Base-by-base conservation (phyloP, 139 green algal species). In the Yamagishiella unicocca region DNA sequence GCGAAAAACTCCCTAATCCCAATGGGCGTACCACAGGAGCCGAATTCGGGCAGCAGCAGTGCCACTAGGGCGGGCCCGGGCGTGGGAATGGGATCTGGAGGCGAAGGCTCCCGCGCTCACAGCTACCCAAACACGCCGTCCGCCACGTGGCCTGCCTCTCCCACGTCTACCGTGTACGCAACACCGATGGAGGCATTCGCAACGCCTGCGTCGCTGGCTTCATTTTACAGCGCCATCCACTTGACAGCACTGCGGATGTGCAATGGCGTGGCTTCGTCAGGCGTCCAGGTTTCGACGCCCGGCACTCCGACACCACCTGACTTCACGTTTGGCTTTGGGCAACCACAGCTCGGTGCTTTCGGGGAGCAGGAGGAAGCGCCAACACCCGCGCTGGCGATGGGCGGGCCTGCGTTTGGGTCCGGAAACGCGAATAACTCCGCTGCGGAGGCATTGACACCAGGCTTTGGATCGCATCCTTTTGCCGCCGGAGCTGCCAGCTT, bases 121-220 rank as follows among this genome's bases (percentile, higher is more conserved):
- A 86, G 80, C 62, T 86, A 86, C 45, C 80, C 80, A 37, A 77
- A 77, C 80, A 86, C 80, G 1, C 80, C 80, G 8, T 53, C 42
- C 0, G 43, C 43, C 42, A 43, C 42, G 4, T 67, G 62, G 64
- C 45, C 62, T 2, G 43, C 43, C 3, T 86, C 80, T 2, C 61
- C 61, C 6, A 53, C 43, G 8, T 31, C 43, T 37, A 76, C 58
- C 33, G 33, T 86, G 2, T 86, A 54, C 22, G 80, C 64, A 9
- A 86, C 80, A 29, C 80, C 80, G 22, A 42, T 86, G 29, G 80
- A 86, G 22, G 80, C 80, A 4, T 86, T 86, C 45, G 19, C 62
- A 22, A 86, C 80, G 43, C 80, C 80, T 6, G 29, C n/a, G 10
- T 86, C 66, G 1, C 22, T 76, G 0, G 62, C 64, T 5, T 77